phyloP scores from a whole-genome alignment of 192 early-diverging fungal species.

The Podila clonocystis region DNA sequence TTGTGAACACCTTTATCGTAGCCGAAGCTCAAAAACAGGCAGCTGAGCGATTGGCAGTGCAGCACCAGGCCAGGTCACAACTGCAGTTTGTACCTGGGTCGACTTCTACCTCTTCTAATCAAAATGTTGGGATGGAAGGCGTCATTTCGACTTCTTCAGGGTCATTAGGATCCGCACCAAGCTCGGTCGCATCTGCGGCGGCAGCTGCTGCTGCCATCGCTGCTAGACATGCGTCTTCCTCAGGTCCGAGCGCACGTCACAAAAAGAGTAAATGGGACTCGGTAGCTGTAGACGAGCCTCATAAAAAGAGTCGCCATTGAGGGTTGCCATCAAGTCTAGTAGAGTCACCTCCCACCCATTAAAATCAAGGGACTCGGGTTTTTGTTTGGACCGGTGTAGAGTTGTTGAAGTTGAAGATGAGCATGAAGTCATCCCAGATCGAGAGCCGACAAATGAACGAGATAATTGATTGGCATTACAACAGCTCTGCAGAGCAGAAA shows the following conservation, averaged over 20 bases:
- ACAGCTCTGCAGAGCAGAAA: not conserved
- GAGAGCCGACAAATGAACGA: no score
- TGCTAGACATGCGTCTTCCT: not conserved
- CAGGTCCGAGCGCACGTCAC: slow-evolving; percentile 4
- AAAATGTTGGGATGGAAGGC: slow-evolving; percentile 1
- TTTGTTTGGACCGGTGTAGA: not conserved
- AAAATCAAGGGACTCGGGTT: not conserved
- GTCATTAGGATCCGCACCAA: slow-evolving; percentile 4
- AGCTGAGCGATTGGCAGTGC: slow-evolving; percentile 52
- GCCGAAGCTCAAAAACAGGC: slow-evolving; percentile 53
- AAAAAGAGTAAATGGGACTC: slow-evolving; percentile 51
- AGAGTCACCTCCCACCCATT: not conserved
- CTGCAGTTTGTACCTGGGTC: slow-evolving; percentile 38
- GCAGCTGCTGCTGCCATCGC: slow-evolving; percentile 10
- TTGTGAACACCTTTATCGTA: not conserved
- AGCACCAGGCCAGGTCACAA: slow-evolving; percentile 34
- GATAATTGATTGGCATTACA: no score
- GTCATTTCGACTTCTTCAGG: not conserved
- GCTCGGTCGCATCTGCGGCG: not conserved
- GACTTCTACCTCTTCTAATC: not conserved
- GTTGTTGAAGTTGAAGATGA: no score
- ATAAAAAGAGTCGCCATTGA: slow-evolving; percentile 29
- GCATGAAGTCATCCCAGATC: no score
- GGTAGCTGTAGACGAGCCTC: slow-evolving; percentile 12
- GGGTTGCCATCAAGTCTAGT: no score